Percentiles rank a stretch among this genome's conserved stretches.
Evolutionary conservation across 1,139 yeast genomes (phyloP).

Genomic region (Nakaseomyces delphensis): DNA sequence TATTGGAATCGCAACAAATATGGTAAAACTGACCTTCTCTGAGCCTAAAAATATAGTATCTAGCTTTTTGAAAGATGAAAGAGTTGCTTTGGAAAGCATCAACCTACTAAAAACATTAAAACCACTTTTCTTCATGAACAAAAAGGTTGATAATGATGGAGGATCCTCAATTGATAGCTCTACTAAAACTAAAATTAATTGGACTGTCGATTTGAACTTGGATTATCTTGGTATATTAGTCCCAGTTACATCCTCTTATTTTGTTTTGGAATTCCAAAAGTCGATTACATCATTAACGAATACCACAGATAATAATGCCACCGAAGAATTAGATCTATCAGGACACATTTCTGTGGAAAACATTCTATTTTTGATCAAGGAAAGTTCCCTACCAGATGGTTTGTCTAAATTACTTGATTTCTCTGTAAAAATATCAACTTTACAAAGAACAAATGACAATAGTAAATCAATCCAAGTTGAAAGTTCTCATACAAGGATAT

Average conservation of each 20-base stretch:
- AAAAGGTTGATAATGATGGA: neutral
- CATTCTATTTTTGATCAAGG: conserved; percentile 25
- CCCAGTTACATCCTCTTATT: conserved; percentile 25
- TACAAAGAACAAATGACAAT: conserved; percentile 21
- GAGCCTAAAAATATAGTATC: conserved; percentile 24
- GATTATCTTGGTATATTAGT: conserved; percentile 26
- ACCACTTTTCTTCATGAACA: conserved; percentile 7
- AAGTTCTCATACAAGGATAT: conserved; percentile 49
- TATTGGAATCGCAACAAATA: conserved; percentile 17
- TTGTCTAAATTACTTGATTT: conserved; percentile 37
- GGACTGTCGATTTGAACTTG: conserved; percentile 18
- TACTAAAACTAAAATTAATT: conserved; percentile 8
- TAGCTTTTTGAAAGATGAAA: conserved; percentile 24
- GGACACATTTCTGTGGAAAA: conserved; percentile 25
- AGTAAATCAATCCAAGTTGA: conserved; percentile 47
- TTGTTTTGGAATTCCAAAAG: conserved; percentile 25
- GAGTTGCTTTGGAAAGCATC: conserved; percentile 19
- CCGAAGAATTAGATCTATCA: conserved; percentile 10
- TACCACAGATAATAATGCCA: conserved; percentile 9
- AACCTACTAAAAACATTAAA: conserved; percentile 12
- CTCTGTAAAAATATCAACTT: conserved; percentile 29
- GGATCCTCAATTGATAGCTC: neutral
- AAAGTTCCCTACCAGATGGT: conserved; percentile 21
- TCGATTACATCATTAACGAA: conserved; percentile 17
- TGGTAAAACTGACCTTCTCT: conserved; percentile 24